These are phyloP conservation scores for Monilinia aucupariae DNA, from an alignment of 2,329 filamentous ascomycete species.

Conservation along the genomic window DNA sequence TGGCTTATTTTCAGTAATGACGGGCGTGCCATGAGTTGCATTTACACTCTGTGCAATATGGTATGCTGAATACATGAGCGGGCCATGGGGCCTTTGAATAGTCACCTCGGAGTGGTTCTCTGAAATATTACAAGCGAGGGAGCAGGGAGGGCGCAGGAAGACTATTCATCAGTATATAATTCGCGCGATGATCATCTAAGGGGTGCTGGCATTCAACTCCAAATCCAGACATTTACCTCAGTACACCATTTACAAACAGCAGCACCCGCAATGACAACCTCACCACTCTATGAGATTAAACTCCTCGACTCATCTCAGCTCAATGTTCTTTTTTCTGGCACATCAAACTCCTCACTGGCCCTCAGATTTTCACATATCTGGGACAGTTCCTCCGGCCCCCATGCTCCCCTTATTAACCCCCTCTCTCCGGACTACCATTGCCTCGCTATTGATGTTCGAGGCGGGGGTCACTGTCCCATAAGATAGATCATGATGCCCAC, in stretches of 20 bases:
- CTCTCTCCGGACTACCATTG: constrained; percentile 22
- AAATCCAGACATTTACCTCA: neutral
- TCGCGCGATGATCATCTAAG: neutral
- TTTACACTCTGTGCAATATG: neutral
- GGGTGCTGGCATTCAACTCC: neutral
- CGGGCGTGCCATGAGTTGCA: neutral
- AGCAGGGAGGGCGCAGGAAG: neutral
- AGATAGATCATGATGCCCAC: constrained; percentile 27
- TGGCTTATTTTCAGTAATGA: neutral
- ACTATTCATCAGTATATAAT: neutral
- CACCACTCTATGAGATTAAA: neutral
- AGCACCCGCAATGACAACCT: neutral
- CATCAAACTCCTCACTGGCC: constrained; percentile 8
- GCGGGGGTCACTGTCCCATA: constrained; percentile 37
- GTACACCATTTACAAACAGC: neutral
- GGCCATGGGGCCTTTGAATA: neutral
- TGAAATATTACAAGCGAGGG: neutral
- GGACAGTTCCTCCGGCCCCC: constrained; percentile 37
- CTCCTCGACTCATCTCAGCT: constrained; percentile 8
- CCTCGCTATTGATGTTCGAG: constrained; percentile 36
- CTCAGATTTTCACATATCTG: constrained; percentile 39
- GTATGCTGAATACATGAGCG: neutral
- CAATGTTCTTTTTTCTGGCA: constrained; percentile 12
- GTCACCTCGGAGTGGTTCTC: neutral
- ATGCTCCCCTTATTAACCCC: constrained; percentile 23